Evolutionary conservation across 441 rosid species (phyloP).

Genomic region (Adansonia rubrostipa): DNA sequence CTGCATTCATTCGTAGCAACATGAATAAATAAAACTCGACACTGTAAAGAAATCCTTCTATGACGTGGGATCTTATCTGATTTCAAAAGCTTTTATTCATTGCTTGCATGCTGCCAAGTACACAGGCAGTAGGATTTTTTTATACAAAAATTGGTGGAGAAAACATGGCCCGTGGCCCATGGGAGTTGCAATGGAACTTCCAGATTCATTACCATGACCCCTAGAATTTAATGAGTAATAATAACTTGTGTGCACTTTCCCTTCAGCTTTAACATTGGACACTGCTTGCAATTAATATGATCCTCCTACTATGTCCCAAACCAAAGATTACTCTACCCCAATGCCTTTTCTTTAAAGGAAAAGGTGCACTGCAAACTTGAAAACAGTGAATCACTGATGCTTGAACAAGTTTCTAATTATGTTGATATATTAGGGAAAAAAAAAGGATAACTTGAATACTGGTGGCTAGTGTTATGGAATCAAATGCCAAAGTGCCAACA

Average conservation of each 20-base stretch:
- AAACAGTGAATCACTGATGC: background rate
- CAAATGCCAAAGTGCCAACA: constrained; percentile 28
- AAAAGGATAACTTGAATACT: background rate
- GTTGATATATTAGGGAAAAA: background rate
- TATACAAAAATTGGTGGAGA: background rate
- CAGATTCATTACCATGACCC: background rate
- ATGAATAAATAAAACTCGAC: background rate
- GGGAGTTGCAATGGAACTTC: too few relatives aligned
- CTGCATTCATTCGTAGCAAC: background rate
- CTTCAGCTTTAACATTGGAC: background rate
- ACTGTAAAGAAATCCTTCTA: background rate
- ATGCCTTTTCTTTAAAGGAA: too few relatives aligned
- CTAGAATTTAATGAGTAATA: background rate
- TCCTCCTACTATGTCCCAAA: background rate
- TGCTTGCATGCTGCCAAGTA: background rate
- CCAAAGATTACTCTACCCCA: background rate
- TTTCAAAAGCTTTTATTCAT: background rate
- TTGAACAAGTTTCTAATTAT: background rate
- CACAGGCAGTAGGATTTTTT: too few relatives aligned
- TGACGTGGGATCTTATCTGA: background rate
- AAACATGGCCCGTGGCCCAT: background rate
- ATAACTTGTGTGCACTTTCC: background rate
- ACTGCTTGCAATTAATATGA: background rate
- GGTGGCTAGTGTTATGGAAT: background rate
- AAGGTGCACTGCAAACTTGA: background rate